Evolutionary conservation across 2,329 filamentous ascomycete genomes (phyloP), one percentile per base, ranked within the genome.

Genomic region (Xylariaceae sp.): DNA sequence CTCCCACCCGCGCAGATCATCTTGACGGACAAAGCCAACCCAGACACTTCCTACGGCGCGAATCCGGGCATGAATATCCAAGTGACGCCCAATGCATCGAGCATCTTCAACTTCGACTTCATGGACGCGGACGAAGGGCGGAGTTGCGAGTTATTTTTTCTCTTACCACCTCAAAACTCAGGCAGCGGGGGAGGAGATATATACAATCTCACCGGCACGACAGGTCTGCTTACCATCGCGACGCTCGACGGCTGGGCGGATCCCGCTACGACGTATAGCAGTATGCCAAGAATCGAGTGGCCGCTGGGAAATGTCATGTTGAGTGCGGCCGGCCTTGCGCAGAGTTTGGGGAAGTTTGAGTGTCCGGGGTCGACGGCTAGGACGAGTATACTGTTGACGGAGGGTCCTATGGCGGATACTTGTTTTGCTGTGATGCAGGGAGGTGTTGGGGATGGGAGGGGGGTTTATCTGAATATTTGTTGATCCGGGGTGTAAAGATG

Each of bases 101-200:
- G 76, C 11, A 75, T 86, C 58, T 86, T 83, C 75, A 85, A 85
- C 69, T 87, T 87, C 65, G 80, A 85, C 58, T 77, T 87, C 35
- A 77, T 77, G 1, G 50, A 64, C 4, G 64, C 66, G 5, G 73
- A 79, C 55, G 55, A 68, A 7, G 79, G 77, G 54, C 78, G 79
- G 65, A 77, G 67, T 6, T 88, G 83, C 68, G 76, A 72, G 44
- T 68, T 86, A 7, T 68, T 82, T 45, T 87, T 87, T 75, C 48
- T 40, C 6, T 12, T 40, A 7, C 35, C 35, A 19, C n/a, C n/a
- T 14, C 14, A 14, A 19, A 35, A 19, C 33, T n/a, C n/a, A n/a
- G 69, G 85, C 16, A 33, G 57, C 16, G 43, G 44, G 29, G 11
- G 29, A 4, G 37, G n/a, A 10, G 19, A n/a, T 2, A 35, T 37